Base-by-base conservation (phyloP, 495 filamentous ascomycete species). In the Tuber melanosporum region DNA sequence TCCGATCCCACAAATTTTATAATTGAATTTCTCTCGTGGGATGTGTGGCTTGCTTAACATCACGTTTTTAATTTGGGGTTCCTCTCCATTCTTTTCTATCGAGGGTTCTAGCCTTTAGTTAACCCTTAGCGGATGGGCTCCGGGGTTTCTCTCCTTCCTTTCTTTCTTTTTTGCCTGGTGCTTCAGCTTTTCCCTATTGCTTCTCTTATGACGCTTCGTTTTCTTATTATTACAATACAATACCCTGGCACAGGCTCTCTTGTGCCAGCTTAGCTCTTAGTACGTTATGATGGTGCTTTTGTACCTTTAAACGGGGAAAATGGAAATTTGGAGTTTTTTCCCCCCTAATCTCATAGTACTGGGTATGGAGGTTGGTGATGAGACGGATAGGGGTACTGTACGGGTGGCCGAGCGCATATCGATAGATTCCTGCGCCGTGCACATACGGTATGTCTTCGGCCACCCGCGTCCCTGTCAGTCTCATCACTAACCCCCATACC, bases 151-250 rank as follows among this genome's bases (percentile, higher is more conserved):
- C 17, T 41, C 43, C 10, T 75, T 41, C 26, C 7, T 22, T 17
- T 7, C 20, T 75, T 17, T 72, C n/a, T 74, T 73, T 70, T 73
- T 75, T 44, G 6, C 26, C 57, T 19, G 57, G 17, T 66, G 26
- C 26, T 36, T 66, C 36, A 36, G 57, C 57, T 66, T 66, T 74
- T 74, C 41, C 26, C 44, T 73, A 42, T 32, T 45, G 9, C 71
- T 75, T 74, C 62, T 19, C 22, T 22, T 42, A 14, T 10, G 32
- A 14, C 15, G 1, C 26, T 74, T 75, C 12, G 22, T 74, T 22
- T 71, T n/a, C 45, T 52, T 57, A 45, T 39, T 36, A 72, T 26
- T 10, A n/a, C 71, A 72, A 47, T 66, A 66, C 57, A 66, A 66
- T 66, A 66, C 57, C 32, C 26, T 66, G 57, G 57, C 14, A 17